Evolutionary conservation across 1,284 basidiomycete genomes (phyloP).

Genomic region (Cutaneotrichosporon sp.): DNA sequence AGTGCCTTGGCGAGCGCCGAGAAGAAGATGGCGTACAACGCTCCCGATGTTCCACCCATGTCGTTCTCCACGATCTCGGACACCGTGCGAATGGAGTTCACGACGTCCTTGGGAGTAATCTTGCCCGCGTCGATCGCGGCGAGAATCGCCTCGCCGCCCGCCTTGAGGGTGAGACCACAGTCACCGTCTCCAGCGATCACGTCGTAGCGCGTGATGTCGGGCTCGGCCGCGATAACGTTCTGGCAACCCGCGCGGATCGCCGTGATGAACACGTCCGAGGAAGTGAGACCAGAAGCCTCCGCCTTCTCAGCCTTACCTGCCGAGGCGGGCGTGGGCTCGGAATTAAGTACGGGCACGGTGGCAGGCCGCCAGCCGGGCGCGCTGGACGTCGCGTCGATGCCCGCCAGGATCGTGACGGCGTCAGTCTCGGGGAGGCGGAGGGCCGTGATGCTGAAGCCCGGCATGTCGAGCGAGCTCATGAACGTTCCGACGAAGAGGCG

Average conservation of each 20-base stretch:
- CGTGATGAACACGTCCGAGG: slow-evolving; percentile 31
- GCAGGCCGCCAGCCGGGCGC: slow-evolving; percentile 69
- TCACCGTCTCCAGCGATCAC: slow-evolving; percentile 61
- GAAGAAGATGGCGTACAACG: slow-evolving; percentile 88
- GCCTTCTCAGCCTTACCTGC: not conserved
- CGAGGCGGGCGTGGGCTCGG: slow-evolving; percentile 17
- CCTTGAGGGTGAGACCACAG: slow-evolving; percentile 82
- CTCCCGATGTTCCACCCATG: slow-evolving; percentile 92
- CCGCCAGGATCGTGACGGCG: slow-evolving; percentile 62
- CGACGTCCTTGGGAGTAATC: slow-evolving; percentile 64
- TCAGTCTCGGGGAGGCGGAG: slow-evolving; percentile 68
- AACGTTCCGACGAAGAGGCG: slow-evolving; percentile 74
- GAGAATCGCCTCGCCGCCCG: slow-evolving; percentile 60
- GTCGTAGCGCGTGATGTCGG: slow-evolving; percentile 86
- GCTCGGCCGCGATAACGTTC: slow-evolving; percentile 72
- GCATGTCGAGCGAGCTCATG: slow-evolving; percentile 94
- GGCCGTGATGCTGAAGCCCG: slow-evolving; percentile 86
- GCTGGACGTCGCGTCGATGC: slow-evolving; percentile 71
- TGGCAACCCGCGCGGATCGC: slow-evolving; percentile 65
- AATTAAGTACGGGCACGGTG: slow-evolving; percentile 16
- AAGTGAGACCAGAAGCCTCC: slow-evolving; percentile 18
- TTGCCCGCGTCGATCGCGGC: slow-evolving; percentile 50
- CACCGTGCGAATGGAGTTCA: slow-evolving; percentile 65
- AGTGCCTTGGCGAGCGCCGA: slow-evolving; percentile 63
- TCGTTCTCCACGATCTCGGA: slow-evolving; percentile 67